Evolutionary conservation across 345 rosid genomes (phyloP), one percentile per base, ranked within the genome.

Genomic region (Camelina sativa): DNA sequence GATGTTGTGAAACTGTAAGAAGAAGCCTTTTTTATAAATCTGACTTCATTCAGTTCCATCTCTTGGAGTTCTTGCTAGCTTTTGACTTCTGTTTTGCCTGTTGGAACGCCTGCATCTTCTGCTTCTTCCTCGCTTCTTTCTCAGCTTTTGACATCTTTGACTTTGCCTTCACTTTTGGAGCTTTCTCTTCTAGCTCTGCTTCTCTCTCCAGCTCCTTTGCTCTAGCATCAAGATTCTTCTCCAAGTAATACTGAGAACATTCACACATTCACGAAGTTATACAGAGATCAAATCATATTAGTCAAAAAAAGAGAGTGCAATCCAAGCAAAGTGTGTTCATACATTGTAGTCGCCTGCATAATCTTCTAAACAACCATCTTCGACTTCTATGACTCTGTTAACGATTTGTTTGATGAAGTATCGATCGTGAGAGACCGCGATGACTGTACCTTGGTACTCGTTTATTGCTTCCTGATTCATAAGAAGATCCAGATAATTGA

Each of bases 141-240:
- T 91, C 97, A 0, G 97, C 97, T 85, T 91, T 91, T 16, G 99
- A 91, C 99, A 95, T 90, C 89, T 95, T 95, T 12, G 97, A 95
- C 80, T 91, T 95, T 15, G 99, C 89, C 80, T 95, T 95, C 25
- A 83, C 79, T 86, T 95, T 95, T 4, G 99, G 97, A 43, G 97
- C 97, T 87, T 86, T 95, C 70, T 85, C 93, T 58, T 90, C 91
- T 0, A 95, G 86, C 74, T 88, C 95, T 4, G 85, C 89, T 80
- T 91, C 97, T 1, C 99, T 91, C 75, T 87, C 96, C 8, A 95
- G 80, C 72, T 76, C 91, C 35, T 71, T 87, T 6, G n/a, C 91
- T 79, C 97, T 82, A 2, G 97, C 97, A 7, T 91, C 99, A 15
- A 95, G 82, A 80, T 95, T 95, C 75, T 95, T 91, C 96, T 95